These are phyloP conservation scores for Tripterygium wilfordii DNA, from an alignment of 177 flowering plant genomes.

Conservation along the genomic window DNA sequence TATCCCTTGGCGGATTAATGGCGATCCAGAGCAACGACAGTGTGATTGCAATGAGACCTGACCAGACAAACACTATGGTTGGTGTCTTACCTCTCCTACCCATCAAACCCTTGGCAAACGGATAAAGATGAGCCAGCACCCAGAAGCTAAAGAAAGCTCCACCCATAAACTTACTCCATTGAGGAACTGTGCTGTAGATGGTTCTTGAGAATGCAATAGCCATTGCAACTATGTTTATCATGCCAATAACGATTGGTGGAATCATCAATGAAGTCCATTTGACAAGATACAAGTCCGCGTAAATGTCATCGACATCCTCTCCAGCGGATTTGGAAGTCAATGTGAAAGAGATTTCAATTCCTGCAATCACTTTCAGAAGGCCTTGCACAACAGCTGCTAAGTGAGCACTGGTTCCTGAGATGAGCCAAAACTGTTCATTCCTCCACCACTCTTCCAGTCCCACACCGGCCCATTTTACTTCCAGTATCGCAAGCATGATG, in stretches of 20 bases:
- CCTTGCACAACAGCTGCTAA: slow-evolving; percentile 60
- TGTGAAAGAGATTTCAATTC: too few species aligned
- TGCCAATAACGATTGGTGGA: slow-evolving; percentile 77
- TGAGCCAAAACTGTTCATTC: too few species aligned
- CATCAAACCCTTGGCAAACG: slow-evolving; percentile 94
- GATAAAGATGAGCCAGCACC: slow-evolving; percentile 92
- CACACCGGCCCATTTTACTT: slow-evolving; percentile 35
- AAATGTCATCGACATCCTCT: slow-evolving; percentile 73
- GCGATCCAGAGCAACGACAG: slow-evolving; percentile 83
- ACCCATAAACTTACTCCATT: slow-evolving; percentile 76
- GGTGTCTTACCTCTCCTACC: slow-evolving; percentile 88
- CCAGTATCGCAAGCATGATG: slow-evolving; percentile 22
- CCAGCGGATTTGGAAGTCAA: too few species aligned
- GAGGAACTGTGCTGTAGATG: slow-evolving; percentile 55
- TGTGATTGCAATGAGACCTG: slow-evolving; percentile 89
- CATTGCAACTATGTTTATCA: slow-evolving; percentile 69
- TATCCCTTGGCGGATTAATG: slow-evolving; percentile 45
- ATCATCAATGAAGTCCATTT: slow-evolving; percentile 93
- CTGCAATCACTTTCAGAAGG: slow-evolving; percentile 76
- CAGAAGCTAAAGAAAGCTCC: slow-evolving; percentile 92
- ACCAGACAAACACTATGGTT: slow-evolving; percentile 86
- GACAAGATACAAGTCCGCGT: slow-evolving; percentile 71
- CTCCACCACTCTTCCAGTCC: slow-evolving; percentile 45
- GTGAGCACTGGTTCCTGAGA: slow-evolving; percentile 37
- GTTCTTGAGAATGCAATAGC: slow-evolving; percentile 65